Conservation (phyloP, 805 yeast species). For the Saccharomycopsis sp. region DNA sequence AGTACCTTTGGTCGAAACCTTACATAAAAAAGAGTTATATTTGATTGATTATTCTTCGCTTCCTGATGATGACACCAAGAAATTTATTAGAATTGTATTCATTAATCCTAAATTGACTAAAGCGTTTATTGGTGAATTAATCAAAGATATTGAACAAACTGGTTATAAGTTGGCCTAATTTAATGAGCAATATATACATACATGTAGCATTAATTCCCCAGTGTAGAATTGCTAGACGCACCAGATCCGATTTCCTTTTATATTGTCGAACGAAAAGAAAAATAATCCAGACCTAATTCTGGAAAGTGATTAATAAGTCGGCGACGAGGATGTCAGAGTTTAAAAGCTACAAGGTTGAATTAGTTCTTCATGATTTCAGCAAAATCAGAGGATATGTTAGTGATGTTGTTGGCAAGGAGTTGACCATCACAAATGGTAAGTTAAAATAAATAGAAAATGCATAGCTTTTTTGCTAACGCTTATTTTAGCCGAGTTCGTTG, state of each 20-base stretch:
- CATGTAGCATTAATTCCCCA: background rate
- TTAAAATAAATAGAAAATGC: slow-evolving; percentile 26
- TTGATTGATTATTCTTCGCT: slow-evolving; percentile 76
- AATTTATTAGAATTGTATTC: slow-evolving; percentile 79
- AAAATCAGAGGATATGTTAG: slow-evolving; percentile 35
- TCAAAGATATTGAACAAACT: slow-evolving; percentile 5
- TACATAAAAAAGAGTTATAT: slow-evolving; percentile 60
- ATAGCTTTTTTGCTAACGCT: slow-evolving; percentile 23
- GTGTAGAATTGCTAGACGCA: background rate
- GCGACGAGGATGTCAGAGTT: slow-evolving; percentile 27
- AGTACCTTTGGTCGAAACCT: slow-evolving; percentile 49
- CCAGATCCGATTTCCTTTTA: too few relatives aligned
- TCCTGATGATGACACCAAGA: slow-evolving; percentile 40
- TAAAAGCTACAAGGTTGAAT: slow-evolving; percentile 39
- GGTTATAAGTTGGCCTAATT: slow-evolving; percentile 2
- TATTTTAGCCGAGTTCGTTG: slow-evolving; percentile 15
- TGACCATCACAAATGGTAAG: slow-evolving; percentile 34
- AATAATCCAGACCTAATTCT: too few relatives aligned
- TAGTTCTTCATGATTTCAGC: slow-evolving; percentile 37
- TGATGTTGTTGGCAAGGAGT: slow-evolving; percentile 34
- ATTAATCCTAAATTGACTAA: slow-evolving; percentile 47
- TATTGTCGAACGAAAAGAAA: too few relatives aligned
- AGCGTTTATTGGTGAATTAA: slow-evolving; percentile 11
- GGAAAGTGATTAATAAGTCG: background rate
- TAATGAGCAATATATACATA: background rate